phyloP scores from a whole-genome alignment of 2,329 filamentous ascomycete species.

The Talaromyces sp. region DNA sequence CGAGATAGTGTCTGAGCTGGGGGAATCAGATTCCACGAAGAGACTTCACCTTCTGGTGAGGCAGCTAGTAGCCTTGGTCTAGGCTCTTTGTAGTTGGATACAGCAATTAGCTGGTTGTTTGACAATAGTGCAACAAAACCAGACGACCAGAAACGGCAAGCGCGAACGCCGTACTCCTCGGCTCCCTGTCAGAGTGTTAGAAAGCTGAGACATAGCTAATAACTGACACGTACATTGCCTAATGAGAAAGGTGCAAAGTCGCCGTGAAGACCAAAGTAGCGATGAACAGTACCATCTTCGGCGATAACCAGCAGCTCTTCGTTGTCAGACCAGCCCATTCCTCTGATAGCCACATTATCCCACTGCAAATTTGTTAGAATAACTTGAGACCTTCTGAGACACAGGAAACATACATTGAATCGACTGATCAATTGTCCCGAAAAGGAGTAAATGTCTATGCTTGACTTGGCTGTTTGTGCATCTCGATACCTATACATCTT shows the following conservation, averaged over 20 bases:
- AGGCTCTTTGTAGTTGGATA: constrained; percentile 88
- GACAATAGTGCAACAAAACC: constrained; percentile 90
- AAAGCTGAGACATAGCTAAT: constrained; percentile 21
- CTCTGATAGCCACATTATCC: constrained; percentile 84
- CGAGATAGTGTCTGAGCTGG: constrained; percentile 85
- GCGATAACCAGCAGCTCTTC: constrained; percentile 87
- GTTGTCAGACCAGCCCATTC: constrained; percentile 93
- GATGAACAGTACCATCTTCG: constrained; percentile 83
- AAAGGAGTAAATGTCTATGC: constrained; percentile 91
- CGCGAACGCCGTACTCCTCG: constrained; percentile 80
- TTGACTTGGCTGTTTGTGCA: constrained; percentile 68
- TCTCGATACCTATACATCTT: constrained; percentile 78
- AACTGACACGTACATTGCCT: constrained; percentile 59
- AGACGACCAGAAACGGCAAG: constrained; percentile 86
- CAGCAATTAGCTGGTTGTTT: constrained; percentile 81
- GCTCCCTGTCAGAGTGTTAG: constrained; percentile 54
- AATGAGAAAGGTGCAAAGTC: constrained; percentile 94
- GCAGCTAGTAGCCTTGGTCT: constrained; percentile 77
- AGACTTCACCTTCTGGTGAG: constrained; percentile 72
- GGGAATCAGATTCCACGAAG: constrained; percentile 85
- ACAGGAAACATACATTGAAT: constrained; percentile 55
- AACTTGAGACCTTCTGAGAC: too few species aligned
- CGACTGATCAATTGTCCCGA: constrained; percentile 82
- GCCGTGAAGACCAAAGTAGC: constrained; percentile 85
- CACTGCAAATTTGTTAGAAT: constrained; percentile 53